Evolutionary conservation across 2,329 filamentous ascomycete genomes (phyloP), one percentile per base, ranked within the genome.

Genomic region (Lecanosticta acicola): DNA sequence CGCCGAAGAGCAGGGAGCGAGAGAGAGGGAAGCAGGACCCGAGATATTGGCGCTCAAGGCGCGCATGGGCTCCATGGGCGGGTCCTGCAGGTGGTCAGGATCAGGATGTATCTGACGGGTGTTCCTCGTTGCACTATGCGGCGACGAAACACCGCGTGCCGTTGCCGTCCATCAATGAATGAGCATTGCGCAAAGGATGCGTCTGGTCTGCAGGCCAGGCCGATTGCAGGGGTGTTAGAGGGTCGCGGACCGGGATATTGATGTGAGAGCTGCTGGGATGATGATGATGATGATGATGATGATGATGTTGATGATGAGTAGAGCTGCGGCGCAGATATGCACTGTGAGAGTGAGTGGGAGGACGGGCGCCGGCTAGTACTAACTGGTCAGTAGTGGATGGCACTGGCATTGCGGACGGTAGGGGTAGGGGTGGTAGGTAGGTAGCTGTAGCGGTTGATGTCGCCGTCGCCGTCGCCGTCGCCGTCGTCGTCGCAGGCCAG

Each of bases 41-140:
- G 49, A 54, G 42, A 44, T 48, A 46, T 50, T 54, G 53, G 53
- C 46, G 53, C 52, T 35, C 35, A 43, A 45, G 43, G 45, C 51
- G 33, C 51, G 53, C 53, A 56, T 53, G 48, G 37, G 44, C 39
- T 44, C 13, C 38, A 42, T 38, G 44, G 48, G 48, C 48, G 53
- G 50, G 46, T 53, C 46, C 51, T 56, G 53, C 51, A 51, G 43
- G 46, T 46, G 53, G 47, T 56, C 53, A 52, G 51, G 49, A 48
- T 49, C 37, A 52, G 51, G 49, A 47, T 49, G 32, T 45, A 38
- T 48, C 43, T 48, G 47, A 48, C 51, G 53, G 53, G 45, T 35
- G 24, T 41, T 46, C 44, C 51, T 50, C 45, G 53, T 56, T 41
- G 49, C 53, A 56, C 53, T 50, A 52, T 56, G 53, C 53, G 44